Percentiles rank a stretch among this genome's conserved stretches.
phyloP scores from a whole-genome alignment of 2,329 filamentous ascomycete species.

The Thermothelomyces thermophilus region DNA sequence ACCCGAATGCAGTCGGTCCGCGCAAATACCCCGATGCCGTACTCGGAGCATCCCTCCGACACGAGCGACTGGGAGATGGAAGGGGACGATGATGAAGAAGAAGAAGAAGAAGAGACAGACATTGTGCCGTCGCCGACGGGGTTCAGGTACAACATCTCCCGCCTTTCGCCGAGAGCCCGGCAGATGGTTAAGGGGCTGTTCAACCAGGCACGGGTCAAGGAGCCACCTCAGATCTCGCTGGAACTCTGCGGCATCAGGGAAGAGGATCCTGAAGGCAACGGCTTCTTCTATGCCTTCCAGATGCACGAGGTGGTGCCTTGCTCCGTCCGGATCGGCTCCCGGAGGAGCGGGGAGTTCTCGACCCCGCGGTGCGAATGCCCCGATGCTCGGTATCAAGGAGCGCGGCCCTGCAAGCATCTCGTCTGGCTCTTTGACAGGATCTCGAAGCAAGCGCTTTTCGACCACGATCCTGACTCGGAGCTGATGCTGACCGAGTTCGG shows the following conservation, averaged over 20 bases:
- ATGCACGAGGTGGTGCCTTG: constrained; percentile 49
- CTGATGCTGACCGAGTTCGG: constrained; percentile 39
- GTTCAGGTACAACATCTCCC: constrained; percentile 37
- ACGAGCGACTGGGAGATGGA: constrained; percentile 27
- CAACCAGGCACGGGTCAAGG: constrained; percentile 25
- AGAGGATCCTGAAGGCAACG: constrained; percentile 31
- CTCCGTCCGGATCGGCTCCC: constrained; percentile 43
- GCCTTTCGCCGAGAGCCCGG: constrained; percentile 33
- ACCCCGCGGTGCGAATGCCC: constrained; percentile 43
- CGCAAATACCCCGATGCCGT: constrained; percentile 2
- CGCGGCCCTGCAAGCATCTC: constrained; percentile 42
- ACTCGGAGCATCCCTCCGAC: constrained; percentile 11
- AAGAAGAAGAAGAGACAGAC: constrained; percentile 23
- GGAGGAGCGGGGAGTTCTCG: constrained; percentile 33
- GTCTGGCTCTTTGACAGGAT: constrained; percentile 51
- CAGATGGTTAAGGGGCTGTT: constrained; percentile 40
- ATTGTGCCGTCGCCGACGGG: constrained; percentile 35
- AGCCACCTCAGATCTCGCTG: constrained; percentile 44
- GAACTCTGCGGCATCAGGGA: constrained; percentile 39
- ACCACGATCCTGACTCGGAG: constrained; percentile 32
- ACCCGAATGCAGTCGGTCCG: constrained; percentile 24
- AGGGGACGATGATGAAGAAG: constrained; percentile 27
- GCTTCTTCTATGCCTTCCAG: constrained; percentile 48
- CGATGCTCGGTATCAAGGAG: constrained; percentile 18
- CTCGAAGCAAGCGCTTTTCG: constrained; percentile 40